Conservation (phyloP, 2,329 filamentous ascomycete species). For the Fusarium sp. region DNA sequence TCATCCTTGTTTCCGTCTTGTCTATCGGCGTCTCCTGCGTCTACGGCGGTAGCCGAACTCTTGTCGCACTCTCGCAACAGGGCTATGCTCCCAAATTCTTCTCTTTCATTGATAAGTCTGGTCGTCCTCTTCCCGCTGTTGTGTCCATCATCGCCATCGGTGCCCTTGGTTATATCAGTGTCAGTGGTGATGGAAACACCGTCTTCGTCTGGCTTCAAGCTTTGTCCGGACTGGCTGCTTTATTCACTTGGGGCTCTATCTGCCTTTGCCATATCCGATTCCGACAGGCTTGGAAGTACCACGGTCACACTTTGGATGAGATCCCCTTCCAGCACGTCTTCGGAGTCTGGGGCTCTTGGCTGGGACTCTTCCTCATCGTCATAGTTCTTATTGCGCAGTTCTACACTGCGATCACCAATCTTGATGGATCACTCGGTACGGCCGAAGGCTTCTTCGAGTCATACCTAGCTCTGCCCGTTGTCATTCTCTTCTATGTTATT, state of each 20-base stretch:
- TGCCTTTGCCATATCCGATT: slow-evolving; percentile 76
- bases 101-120: slow-evolving; percentile 65
- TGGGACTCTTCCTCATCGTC: slow-evolving; percentile 67
- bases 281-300: slow-evolving; percentile 68
- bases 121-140: slow-evolving; percentile 64
- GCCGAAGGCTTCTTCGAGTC: slow-evolving; percentile 61
- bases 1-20: slow-evolving; percentile 67
- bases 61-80: slow-evolving; percentile 67
- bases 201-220: slow-evolving; percentile 74
- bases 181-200: slow-evolving; percentile 54
- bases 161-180: slow-evolving; percentile 59
- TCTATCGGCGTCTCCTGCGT: slow-evolving; percentile 68
- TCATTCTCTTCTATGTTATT: slow-evolving; percentile 61
- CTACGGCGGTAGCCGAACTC: slow-evolving; percentile 67
- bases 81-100: slow-evolving; percentile 67
- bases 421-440: slow-evolving; percentile 39
- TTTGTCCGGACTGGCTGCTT: slow-evolving; percentile 69
- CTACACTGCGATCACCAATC: slow-evolving; percentile 56
- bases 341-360: slow-evolving; percentile 71
- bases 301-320: slow-evolving; percentile 72
- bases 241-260: slow-evolving; percentile 77
- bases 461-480: slow-evolving; percentile 64
- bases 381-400: slow-evolving; percentile 66
- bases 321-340: slow-evolving; percentile 71
- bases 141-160: slow-evolving; percentile 58